Conservation (phyloP, 192 early-diverging fungal genomes). For the Podochytrium sp. region DNA sequence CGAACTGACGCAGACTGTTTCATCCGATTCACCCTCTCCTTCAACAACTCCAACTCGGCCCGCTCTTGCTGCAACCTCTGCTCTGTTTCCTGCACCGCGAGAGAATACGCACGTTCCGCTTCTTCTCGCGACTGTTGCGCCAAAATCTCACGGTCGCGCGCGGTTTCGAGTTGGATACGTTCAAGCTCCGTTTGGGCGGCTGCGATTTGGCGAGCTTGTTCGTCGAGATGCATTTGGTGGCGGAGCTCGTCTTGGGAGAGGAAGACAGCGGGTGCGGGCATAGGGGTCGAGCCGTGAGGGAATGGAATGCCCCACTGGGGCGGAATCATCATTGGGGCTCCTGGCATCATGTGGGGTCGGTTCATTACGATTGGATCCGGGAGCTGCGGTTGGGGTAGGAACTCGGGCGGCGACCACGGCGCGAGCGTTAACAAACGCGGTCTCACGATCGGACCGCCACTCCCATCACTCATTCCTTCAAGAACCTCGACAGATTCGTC, state of each 20-base stretch:
- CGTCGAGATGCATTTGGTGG: not conserved
- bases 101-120: not conserved
- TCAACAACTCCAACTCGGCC: not conserved
- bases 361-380: too few species aligned
- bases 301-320: too few species aligned
- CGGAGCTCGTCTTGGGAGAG: too few species aligned
- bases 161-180: not conserved
- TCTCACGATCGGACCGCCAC: not conserved
- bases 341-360: too few species aligned
- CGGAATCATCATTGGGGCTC: not conserved
- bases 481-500: constrained; percentile 26
- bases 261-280: too few species aligned
- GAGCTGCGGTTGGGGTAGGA: too few species aligned
- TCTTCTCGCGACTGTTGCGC: not conserved
- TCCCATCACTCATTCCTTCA: not conserved
- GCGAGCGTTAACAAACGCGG: constrained; percentile 1
- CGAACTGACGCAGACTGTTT: not conserved
- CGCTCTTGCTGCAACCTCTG: not conserved
- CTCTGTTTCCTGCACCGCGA: not conserved
- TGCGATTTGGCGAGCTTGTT: constrained; percentile 3
- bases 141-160: not conserved
- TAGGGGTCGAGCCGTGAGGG: too few species aligned
- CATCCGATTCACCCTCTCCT: not conserved
- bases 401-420: constrained; percentile 5
- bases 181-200: constrained; percentile 9